Evolutionary conservation across 345 rosid species (phyloP).

Genomic region (Salix dunnii): DNA sequence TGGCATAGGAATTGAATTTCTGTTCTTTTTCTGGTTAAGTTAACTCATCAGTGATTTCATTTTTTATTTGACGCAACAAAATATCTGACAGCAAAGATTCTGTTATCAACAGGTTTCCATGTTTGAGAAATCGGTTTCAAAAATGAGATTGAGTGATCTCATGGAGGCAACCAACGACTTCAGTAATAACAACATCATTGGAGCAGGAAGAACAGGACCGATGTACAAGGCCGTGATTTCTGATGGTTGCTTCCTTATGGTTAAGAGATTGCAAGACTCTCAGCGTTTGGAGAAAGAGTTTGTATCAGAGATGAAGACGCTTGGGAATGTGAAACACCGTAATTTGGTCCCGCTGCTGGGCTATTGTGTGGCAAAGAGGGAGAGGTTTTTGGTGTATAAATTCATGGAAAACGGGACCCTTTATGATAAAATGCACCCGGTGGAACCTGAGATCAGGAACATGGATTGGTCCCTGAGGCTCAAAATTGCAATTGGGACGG

Average conservation of each 20-base stretch:
- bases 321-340: conserved; percentile 75
- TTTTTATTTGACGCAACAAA: background rate
- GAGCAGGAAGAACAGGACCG: conserved; percentile 82
- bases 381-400: conserved; percentile 73
- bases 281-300: conserved; percentile 81
- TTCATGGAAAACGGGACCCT: conserved; percentile 76
- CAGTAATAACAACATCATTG: conserved; percentile 73
- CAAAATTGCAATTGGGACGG: conserved; percentile 74
- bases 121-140: conserved; percentile 73
- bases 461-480: conserved; percentile 91
- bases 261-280: conserved; percentile 90
- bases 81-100: conserved; percentile 13
- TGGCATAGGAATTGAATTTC: background rate
- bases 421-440: conserved; percentile 48
- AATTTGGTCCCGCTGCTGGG: conserved; percentile 91
- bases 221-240: conserved; percentile 76
- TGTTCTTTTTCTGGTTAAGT: background rate
- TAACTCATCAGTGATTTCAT: background rate
- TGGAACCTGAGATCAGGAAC: conserved; percentile 35
- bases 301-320: conserved; percentile 69
- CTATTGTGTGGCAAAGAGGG: conserved; percentile 62
- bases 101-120: conserved; percentile 62
- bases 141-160: conserved; percentile 80
- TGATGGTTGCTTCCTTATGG: conserved; percentile 70
- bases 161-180: conserved; percentile 81